Evolutionary conservation across 768 basidiomycete genomes (phyloP), one percentile per base, ranked within the genome.

Genomic region (Megacollybia marginata): DNA sequence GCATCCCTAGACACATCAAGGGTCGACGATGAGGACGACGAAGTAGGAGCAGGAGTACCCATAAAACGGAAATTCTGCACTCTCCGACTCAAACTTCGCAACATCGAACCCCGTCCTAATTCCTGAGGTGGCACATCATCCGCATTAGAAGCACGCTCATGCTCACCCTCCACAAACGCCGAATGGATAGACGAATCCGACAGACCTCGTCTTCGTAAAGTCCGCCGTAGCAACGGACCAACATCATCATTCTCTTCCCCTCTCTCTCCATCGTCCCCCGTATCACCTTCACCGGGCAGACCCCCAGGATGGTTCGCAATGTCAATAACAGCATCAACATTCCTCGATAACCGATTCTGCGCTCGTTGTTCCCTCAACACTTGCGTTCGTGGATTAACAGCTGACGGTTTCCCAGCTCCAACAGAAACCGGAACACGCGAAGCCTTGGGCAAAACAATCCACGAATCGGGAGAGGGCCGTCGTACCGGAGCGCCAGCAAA

Each of bases 101-200:
- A 67, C 46, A 84, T 77, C 1, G 79, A 76, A 18, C 64, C 62
- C 47, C 68, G 61, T 46, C 74, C 72, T 28, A 68, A 57, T 71
- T 69, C 70, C 19, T 62, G 59, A 31, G 23, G 23, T 6, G 23
- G 4, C 2, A 58, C 60, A 42, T 57, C 46, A 36, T 15, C 20
- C 20, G 33, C 28, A n/a, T n/a, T n/a, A n/a, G n/a, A n/a, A n/a
- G n/a, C n/a, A 2, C 44, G 15, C 9, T 28, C 16, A 12, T 34
- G 46, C 12, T 38, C 18, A 15, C 86, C 78, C 48, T 67, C 73
- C 52, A 82, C 69, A 66, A 88, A 95, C 0, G 90, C 90, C 4
- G 90, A 86, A 53, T 83, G 88, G 52, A 97, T 92, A 2, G 91
- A 94, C 1, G 92, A 94, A 62, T 97, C 95, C 2, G 89, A 92